Evolutionary conservation across 306 rosid species (phyloP).

Genomic region (Dalbergia cultrata): DNA sequence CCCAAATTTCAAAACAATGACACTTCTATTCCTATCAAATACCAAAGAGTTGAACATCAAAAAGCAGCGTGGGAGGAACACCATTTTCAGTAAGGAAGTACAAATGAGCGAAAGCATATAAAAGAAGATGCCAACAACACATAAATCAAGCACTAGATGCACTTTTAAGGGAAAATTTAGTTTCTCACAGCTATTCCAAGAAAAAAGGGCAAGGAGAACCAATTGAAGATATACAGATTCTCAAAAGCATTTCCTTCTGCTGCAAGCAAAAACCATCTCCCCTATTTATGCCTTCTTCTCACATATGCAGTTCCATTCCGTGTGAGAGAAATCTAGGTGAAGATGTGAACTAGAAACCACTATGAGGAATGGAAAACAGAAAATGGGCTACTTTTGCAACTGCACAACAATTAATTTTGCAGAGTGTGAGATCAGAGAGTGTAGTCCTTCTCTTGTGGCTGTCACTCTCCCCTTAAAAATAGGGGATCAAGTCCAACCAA

Average conservation of each 20-base stretch:
- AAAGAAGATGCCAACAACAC: slow-evolving; percentile 37
- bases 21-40: slow-evolving; percentile 3
- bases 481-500: slow-evolving; percentile 37
- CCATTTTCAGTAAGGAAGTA: slow-evolving; percentile 27
- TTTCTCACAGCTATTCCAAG: slow-evolving; percentile 40
- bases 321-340: background rate
- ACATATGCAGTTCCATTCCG: slow-evolving; percentile 6
- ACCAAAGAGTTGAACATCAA: slow-evolving; percentile 15
- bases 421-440: slow-evolving; percentile 17
- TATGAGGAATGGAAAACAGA: slow-evolving; percentile 32
- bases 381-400: slow-evolving; percentile 29
- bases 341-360: slow-evolving; percentile 34
- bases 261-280: slow-evolving; percentile 36
- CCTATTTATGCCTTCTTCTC: slow-evolving; percentile 17
- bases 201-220: background rate
- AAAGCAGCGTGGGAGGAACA: slow-evolving; percentile 7
- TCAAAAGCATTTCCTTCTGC: slow-evolving; percentile 41
- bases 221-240: slow-evolving; percentile 48
- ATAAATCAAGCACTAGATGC: slow-evolving; percentile 2
- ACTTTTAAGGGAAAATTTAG: slow-evolving; percentile 17
- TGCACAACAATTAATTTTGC: background rate
- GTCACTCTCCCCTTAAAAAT: slow-evolving; percentile 47
- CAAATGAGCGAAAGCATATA: slow-evolving; percentile 20
- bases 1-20: slow-evolving; percentile 18
- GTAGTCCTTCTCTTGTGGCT: slow-evolving; percentile 26